phyloP scores from a whole-genome alignment of 108 stramenopile species.

The Ochromonas danica region DNA sequence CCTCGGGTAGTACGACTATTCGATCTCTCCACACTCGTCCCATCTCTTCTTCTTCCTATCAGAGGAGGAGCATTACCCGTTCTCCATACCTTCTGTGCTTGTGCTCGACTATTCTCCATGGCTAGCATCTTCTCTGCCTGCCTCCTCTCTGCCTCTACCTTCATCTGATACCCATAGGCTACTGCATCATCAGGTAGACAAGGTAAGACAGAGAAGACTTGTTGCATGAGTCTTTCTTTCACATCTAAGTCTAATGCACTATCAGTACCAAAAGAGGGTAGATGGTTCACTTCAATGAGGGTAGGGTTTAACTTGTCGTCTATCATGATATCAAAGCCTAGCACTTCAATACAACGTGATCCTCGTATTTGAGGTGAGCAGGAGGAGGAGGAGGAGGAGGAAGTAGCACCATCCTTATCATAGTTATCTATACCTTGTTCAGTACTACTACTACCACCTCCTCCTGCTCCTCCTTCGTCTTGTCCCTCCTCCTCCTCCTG shows the following conservation, averaged over 20 bases:
- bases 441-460: not conserved
- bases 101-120: too few species aligned
- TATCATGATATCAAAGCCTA: constrained; percentile 80
- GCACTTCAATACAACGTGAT: constrained; percentile 64
- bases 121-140: too few species aligned
- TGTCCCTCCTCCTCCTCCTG: not conserved
- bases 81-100: too few species aligned
- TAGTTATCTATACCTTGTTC: not conserved
- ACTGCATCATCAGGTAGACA: not conserved
- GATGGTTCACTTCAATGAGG: constrained; percentile 79
- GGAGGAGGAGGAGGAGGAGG: not conserved
- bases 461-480: not conserved
- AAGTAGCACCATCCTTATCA: not conserved
- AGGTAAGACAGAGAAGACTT: constrained; percentile 32
- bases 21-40: too few species aligned
- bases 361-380: constrained; percentile 6
- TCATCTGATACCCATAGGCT: not conserved
- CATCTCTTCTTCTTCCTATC: too few species aligned
- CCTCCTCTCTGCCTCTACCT: constrained; percentile 24
- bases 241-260: constrained; percentile 56
- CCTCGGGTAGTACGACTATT: too few species aligned
- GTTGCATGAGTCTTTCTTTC: constrained; percentile 47
- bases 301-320: constrained; percentile 70
- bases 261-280: constrained; percentile 62
- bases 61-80: too few species aligned